These are phyloP conservation scores for Neocatenulostroma microsporum DNA, from an alignment of 2,329 filamentous ascomycete genomes.

Conservation along the genomic window DNA sequence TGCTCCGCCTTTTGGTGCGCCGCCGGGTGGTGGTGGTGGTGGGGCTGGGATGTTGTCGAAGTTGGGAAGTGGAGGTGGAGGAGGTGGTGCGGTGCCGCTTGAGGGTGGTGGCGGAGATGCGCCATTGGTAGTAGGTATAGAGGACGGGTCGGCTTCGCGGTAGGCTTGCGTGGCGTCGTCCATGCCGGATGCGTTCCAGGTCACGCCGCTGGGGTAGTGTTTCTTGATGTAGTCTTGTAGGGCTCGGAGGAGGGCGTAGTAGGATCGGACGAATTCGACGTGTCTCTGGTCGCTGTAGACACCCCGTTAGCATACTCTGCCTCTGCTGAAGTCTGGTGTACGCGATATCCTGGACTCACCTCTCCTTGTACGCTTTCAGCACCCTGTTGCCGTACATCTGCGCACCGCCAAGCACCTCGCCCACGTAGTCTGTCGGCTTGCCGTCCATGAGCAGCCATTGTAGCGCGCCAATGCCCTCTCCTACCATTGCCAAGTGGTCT, in stretches of 20 bases:
- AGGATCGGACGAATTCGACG: conserved; percentile 84
- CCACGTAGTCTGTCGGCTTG: conserved; percentile 78
- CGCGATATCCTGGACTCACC: conserved; percentile 41
- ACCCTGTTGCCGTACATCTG: conserved; percentile 95
- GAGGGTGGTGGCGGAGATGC: conserved; percentile 27
- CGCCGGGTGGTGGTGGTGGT: conserved; percentile 56
- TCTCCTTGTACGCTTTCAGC: conserved; percentile 81
- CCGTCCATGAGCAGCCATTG: conserved; percentile 82
- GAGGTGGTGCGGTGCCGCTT: conserved; percentile 53
- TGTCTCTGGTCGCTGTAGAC: conserved; percentile 62
- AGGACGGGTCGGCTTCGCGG: conserved; percentile 44
- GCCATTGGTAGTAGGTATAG: conserved; percentile 24
- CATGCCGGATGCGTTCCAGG: conserved; percentile 75
- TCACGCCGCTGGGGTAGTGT: conserved; percentile 68
- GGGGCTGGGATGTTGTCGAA: conserved; percentile 36
- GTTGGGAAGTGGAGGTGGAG: conserved; percentile 51
- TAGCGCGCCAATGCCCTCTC: conserved; percentile 81
- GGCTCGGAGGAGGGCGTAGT: conserved; percentile 81
- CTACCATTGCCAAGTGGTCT: conserved; percentile 76
- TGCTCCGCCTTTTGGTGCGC: conserved; percentile 39
- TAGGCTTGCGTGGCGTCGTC: conserved; percentile 63
- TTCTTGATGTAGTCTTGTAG: conserved; percentile 78
- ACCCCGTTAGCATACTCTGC: neutral
- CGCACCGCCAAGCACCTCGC: conserved; percentile 71
- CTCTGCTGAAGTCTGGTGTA: neutral